Evolutionary conservation across 169 alveolate species (phyloP).

Genomic region (Cryptosporidium sp.): DNA sequence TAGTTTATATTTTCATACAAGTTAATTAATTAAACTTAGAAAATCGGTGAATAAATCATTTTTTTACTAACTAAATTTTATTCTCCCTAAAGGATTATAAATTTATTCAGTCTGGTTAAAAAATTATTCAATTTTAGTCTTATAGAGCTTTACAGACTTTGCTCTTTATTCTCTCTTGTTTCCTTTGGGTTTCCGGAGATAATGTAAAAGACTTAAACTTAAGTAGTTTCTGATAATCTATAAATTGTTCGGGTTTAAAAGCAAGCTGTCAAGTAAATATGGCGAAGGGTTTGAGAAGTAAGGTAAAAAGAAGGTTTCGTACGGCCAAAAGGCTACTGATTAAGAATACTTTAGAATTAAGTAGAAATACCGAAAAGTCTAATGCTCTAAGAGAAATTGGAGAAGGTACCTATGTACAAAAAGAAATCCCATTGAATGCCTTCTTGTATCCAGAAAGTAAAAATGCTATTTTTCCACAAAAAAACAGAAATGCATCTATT

Average conservation of each 20-base stretch:
- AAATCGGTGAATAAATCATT: background rate
- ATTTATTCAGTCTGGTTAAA: background rate
- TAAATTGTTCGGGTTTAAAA: background rate
- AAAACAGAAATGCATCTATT: constrained; percentile 24
- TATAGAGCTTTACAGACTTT: background rate
- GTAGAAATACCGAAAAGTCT: constrained; percentile 65
- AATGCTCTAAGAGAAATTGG: constrained; percentile 54
- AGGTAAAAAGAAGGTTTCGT: constrained; percentile 74
- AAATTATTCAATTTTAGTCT: too few relatives aligned
- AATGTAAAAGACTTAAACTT: background rate
- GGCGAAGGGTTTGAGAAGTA: constrained; percentile 72
- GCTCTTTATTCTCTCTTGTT: background rate
- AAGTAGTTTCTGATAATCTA: too few relatives aligned
- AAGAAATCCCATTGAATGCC: constrained; percentile 60
- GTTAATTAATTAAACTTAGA: background rate
- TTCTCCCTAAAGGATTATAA: too few relatives aligned
- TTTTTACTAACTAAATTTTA: background rate
- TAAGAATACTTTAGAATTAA: constrained; percentile 50
- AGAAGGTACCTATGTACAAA: constrained; percentile 59
- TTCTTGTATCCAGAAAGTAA: constrained; percentile 63
- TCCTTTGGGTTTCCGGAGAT: background rate
- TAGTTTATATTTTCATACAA: background rate
- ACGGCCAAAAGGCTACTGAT: constrained; percentile 65
- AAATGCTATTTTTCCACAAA: constrained; percentile 64
- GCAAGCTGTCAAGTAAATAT: background rate